Evolutionary conservation across 345 rosid species (phyloP).

Genomic region (Hibiscus trionum): DNA sequence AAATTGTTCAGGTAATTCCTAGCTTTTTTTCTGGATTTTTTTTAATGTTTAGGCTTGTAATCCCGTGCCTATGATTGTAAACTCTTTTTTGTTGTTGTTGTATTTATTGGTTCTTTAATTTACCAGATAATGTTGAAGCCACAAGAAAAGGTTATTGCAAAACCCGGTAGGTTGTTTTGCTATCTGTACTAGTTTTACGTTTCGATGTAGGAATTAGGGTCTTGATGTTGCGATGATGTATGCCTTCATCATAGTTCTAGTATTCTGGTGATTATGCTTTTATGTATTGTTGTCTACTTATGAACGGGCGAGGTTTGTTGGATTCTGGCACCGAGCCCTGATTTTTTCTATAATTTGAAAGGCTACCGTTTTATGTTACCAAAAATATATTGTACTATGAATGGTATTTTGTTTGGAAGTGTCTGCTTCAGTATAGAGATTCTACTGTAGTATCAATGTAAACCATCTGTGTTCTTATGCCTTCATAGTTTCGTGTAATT

Average conservation of each 20-base stretch:
- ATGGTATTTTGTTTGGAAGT: background rate
- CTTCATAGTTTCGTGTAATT: background rate
- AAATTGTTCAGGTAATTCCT: slow-evolving; percentile 73
- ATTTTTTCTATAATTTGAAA: background rate
- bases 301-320: too few species aligned
- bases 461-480: background rate
- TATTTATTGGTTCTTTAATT: slow-evolving; percentile 11
- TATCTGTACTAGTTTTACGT: background rate
- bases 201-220: too few species aligned
- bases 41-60: background rate
- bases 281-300: too few species aligned
- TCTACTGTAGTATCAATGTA: background rate
- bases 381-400: background rate
- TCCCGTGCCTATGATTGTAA: background rate
- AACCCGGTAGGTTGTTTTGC: slow-evolving; percentile 53
- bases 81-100: background rate
- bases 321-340: too few species aligned
- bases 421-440: background rate
- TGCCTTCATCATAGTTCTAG: too few species aligned
- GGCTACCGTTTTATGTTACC: background rate
- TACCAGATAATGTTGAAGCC: slow-evolving; percentile 87
- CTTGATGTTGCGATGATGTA: too few species aligned
- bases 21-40: background rate
- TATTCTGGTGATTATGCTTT: too few species aligned
- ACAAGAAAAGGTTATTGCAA: slow-evolving; percentile 71